Evolutionary conservation across 1,284 basidiomycete species (phyloP).

Genomic region (Papiliotrema laurentii): DNA sequence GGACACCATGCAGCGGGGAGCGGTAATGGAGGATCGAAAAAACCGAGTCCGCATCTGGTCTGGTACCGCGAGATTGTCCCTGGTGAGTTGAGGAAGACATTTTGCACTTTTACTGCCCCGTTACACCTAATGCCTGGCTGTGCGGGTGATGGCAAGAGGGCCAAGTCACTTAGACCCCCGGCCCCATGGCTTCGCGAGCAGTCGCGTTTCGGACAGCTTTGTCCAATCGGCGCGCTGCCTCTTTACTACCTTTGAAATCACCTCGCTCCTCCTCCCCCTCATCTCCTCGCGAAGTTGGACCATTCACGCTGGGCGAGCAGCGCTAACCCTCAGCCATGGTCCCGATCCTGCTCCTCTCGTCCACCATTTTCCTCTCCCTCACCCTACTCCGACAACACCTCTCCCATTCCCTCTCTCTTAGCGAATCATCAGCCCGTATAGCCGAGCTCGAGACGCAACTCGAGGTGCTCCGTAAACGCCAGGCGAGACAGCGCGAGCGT

Average conservation of each 20-base stretch:
- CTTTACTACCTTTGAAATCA: background rate
- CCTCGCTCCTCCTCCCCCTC: background rate
- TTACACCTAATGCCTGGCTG: too few relatives aligned
- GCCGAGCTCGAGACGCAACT: constrained; percentile 39
- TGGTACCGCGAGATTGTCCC: constrained; percentile 45
- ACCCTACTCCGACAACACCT: constrained; percentile 38
- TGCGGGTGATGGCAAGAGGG: too few relatives aligned
- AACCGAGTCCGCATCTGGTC: constrained; percentile 26
- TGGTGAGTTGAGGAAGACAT: constrained; percentile 18
- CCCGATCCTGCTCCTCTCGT: constrained; percentile 44
- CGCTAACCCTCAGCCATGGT: constrained; percentile 37
- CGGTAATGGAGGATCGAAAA: constrained; percentile 3
- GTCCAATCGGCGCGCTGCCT: background rate
- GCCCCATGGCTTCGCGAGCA: background rate
- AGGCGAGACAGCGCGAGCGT: constrained; percentile 21
- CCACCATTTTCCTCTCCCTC: constrained; percentile 44
- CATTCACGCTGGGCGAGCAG: background rate
- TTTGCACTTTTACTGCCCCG: background rate
- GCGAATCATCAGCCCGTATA: constrained; percentile 35
- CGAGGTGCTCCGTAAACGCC: constrained; percentile 22
- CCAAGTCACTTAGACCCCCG: background rate
- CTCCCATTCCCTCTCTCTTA: constrained; percentile 35
- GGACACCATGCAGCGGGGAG: too few relatives aligned
- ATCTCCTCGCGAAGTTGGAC: background rate
- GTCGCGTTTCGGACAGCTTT: background rate